Conservation (phyloP, 2,329 filamentous ascomycete species). For the Trichothecium roseum region DNA sequence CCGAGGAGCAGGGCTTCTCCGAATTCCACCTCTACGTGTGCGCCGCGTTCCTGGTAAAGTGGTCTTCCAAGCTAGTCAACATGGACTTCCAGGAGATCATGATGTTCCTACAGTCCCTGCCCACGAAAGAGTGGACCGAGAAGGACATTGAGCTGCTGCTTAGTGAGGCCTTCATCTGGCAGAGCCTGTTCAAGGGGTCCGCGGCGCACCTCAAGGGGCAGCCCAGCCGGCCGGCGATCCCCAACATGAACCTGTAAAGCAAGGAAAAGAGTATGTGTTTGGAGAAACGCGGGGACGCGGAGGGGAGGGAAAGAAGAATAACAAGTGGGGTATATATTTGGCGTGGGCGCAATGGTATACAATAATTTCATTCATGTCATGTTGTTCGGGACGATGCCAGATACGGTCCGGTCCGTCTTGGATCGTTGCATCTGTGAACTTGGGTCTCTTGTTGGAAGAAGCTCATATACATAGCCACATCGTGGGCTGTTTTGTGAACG, state of each 20-base stretch:
- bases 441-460: no score
- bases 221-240: constrained; percentile 21
- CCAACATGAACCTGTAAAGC: constrained; percentile 24
- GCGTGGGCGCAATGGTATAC: neutral
- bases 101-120: constrained; percentile 96
- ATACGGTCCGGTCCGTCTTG: no score
- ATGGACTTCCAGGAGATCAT: constrained; percentile 99
- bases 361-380: no score
- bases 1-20: constrained; percentile 96
- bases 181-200: constrained; percentile 91
- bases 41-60: constrained; percentile 94
- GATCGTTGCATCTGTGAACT: no score
- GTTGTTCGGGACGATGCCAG: no score
- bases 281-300: no score
- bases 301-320: no score
- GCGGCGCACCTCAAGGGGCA: constrained; percentile 70
- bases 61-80: constrained; percentile 87
- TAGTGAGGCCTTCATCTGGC: constrained; percentile 97
- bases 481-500: no score
- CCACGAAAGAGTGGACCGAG: constrained; percentile 89
- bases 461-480: no score
- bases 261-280: no score
- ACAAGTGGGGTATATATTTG: neutral
- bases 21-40: constrained; percentile 98
- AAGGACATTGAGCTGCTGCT: constrained; percentile 95